A percentile compares a stretch with the other conserved stretches of the same genome.
These are phyloP conservation scores for Coemansia guatemalensis DNA, from an alignment of 192 early-diverging fungal species.

Conservation along the genomic window DNA sequence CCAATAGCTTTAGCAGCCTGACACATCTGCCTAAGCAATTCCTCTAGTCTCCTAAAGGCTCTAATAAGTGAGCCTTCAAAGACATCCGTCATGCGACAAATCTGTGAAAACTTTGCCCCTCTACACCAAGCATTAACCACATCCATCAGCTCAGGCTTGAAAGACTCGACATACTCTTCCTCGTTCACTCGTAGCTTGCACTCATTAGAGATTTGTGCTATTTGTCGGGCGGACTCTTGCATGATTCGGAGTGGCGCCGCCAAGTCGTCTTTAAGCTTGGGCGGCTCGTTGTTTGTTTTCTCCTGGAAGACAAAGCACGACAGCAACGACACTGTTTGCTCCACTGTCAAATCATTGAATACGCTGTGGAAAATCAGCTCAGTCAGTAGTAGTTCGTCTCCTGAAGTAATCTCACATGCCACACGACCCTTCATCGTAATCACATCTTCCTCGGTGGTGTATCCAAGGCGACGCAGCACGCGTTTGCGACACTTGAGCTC, in stretches of 20 bases:
- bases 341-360: conserved; percentile 89
- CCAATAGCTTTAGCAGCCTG: conserved; percentile 92
- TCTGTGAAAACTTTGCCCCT: conserved; percentile 90
- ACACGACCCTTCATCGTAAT: conserved; percentile 98
- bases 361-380: conserved; percentile 97
- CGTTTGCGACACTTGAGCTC: conserved; percentile 89
- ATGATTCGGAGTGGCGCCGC: conserved; percentile 70
- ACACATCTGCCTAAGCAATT: conserved; percentile 86
- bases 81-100: conserved; percentile 91
- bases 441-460: conserved; percentile 77
- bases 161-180: conserved; percentile 83
- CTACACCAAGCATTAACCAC: conserved; percentile 91
- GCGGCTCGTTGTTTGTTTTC: conserved; percentile 58
- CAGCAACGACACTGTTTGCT: conserved; percentile 82
- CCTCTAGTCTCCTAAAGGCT: conserved; percentile 85
- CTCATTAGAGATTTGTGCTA: conserved; percentile 84
- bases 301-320: conserved; percentile 92
- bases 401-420: conserved; percentile 93
- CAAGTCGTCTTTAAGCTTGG: conserved; percentile 72
- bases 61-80: conserved; percentile 96
- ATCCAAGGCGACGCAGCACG: conserved; percentile 89
- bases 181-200: conserved; percentile 86
- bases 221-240: conserved; percentile 82
- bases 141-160: conserved; percentile 90
- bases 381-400: conserved; percentile 91